Conservation (phyloP, 257 asterid species). For the Gentiana macrophylla region DNA sequence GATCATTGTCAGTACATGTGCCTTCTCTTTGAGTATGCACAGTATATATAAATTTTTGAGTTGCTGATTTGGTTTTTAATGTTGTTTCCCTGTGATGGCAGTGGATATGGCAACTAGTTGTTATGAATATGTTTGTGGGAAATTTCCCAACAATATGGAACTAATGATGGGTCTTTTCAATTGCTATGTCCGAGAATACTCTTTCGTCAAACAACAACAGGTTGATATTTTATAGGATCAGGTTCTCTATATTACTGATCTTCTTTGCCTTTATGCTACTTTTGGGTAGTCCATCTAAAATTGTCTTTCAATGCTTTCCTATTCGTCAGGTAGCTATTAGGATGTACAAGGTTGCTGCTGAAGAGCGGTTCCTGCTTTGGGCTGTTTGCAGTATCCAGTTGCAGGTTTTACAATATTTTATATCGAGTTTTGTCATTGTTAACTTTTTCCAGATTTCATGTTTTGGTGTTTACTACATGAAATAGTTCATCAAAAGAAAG, state of each 20-base stretch:
- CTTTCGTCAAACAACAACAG: slow-evolving; percentile 98
- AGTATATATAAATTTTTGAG: background rate
- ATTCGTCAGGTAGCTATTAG: slow-evolving; percentile 72
- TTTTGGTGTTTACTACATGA: background rate
- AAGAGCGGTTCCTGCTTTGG: slow-evolving; percentile 95
- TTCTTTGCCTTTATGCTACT: background rate
- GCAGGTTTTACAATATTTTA: slow-evolving; percentile 44
- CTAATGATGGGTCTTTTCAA: slow-evolving; percentile 88
- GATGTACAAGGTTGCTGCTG: slow-evolving; percentile 80
- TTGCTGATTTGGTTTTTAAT: background rate
- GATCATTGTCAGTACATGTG: slow-evolving; percentile 53
- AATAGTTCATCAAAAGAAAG: background rate
- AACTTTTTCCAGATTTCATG: background rate
- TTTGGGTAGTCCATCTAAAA: background rate
- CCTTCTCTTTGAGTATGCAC: background rate
- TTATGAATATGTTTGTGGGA: slow-evolving; percentile 78
- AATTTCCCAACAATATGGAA: slow-evolving; percentile 71
- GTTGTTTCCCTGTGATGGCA: slow-evolving; percentile 15
- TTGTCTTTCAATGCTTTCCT: slow-evolving; percentile 6
- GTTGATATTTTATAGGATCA: slow-evolving; percentile 25
- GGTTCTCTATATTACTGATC: background rate
- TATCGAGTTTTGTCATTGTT: slow-evolving; percentile 1
- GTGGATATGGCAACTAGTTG: slow-evolving; percentile 97
- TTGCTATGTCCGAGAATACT: slow-evolving; percentile 87
- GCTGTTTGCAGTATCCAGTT: slow-evolving; percentile 97